These are phyloP conservation scores for Cardamine resedifolia DNA, from an alignment of 345 rosid genomes.

Conservation along the genomic window DNA sequence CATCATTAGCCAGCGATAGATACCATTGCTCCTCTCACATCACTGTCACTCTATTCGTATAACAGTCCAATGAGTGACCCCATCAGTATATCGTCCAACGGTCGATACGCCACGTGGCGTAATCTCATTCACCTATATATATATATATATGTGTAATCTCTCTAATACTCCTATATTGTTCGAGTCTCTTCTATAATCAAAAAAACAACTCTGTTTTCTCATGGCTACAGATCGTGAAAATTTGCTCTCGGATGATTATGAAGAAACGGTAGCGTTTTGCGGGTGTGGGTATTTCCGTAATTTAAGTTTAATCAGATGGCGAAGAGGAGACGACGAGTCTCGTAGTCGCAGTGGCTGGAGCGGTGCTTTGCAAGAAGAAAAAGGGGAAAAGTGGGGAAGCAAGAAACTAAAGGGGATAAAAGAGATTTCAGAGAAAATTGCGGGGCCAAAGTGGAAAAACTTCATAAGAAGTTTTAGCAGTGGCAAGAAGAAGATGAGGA, in stretches of 20 bases:
- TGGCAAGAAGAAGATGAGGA: slow-evolving; percentile 37
- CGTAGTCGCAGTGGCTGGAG: neutral
- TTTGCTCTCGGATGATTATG: slow-evolving; percentile 31
- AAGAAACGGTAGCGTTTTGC: slow-evolving; percentile 23
- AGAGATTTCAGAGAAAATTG: slow-evolving; percentile 51
- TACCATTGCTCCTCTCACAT: neutral
- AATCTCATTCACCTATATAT: neutral
- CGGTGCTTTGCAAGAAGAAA: slow-evolving; percentile 29
- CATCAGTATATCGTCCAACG: neutral
- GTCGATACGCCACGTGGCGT: slow-evolving; percentile 14
- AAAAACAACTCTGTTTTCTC: neutral
- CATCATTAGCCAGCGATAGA: slow-evolving; percentile 33
- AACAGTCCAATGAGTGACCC: slow-evolving; percentile 25
- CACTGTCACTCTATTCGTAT: slow-evolving; percentile 14
- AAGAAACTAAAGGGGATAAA: slow-evolving; percentile 41
- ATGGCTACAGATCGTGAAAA: slow-evolving; percentile 40
- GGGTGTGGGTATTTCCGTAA: slow-evolving; percentile 48
- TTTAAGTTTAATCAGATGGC: slow-evolving; percentile 19
- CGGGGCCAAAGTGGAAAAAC: slow-evolving; percentile 70
- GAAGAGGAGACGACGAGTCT: slow-evolving; percentile 11
- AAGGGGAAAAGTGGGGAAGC: slow-evolving; percentile 40
- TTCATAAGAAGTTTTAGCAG: slow-evolving; percentile 47
- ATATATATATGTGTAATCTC: neutral
- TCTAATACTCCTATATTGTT: neutral
- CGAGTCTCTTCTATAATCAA: neutral